Conservation (phyloP, 106 monocot genomes). For the Dioscorea zingiberensis region DNA sequence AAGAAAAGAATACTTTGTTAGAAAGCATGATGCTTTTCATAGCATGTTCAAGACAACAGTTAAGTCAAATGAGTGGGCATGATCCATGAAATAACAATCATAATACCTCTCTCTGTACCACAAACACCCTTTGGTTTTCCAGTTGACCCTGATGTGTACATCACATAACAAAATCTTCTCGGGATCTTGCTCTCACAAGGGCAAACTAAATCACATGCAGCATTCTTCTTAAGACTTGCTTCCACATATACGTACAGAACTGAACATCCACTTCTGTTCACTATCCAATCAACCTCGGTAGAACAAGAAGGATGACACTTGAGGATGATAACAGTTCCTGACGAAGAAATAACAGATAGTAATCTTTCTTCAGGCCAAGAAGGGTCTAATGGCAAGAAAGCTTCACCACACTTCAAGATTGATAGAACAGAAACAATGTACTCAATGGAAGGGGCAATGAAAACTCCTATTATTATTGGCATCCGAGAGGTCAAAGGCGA, state of each 20-base stretch:
- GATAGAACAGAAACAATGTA: conserved; percentile 74
- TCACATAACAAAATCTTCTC: conserved; percentile 82
- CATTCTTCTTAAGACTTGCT: conserved; percentile 7
- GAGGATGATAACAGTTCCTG: conserved; percentile 41
- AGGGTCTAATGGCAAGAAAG: conserved; percentile 89
- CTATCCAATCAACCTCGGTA: conserved; percentile 25
- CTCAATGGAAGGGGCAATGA: conserved; percentile 72
- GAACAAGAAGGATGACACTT: not conserved
- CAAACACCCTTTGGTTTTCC: conserved; percentile 93
- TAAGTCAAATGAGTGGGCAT: not conserved
- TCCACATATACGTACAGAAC: conserved; percentile 48
- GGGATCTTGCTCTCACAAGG: conserved; percentile 51
- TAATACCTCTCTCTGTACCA: conserved; percentile 81
- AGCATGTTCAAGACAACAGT: no score
- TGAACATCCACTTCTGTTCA: conserved; percentile 17
- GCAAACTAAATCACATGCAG: conserved; percentile 40
- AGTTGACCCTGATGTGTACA: conserved; percentile 95
- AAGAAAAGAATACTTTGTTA: no score
- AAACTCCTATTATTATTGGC: conserved; percentile 64
- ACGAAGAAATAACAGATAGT: conserved; percentile 39
- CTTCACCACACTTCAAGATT: conserved; percentile 70
- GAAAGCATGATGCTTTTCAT: no score
- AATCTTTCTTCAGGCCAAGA: conserved; percentile 77
- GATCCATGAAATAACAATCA: not conserved
- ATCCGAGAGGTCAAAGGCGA: not conserved